These are phyloP conservation scores for Albugo laibachii DNA, from an alignment of 352 stramenopile genomes.

Conservation along the genomic window DNA sequence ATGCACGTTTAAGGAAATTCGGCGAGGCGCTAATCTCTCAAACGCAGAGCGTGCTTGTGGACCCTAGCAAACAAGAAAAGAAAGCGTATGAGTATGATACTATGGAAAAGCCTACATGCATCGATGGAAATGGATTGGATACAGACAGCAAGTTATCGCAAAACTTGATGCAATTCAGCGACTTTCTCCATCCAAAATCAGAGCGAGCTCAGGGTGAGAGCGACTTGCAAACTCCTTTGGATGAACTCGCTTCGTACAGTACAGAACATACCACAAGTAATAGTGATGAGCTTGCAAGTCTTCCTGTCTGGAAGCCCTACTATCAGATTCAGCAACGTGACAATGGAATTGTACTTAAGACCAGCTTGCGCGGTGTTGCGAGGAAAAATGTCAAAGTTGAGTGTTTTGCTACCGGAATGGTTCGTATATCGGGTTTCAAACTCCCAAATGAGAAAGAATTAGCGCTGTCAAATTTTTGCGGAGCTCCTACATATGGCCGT, in stretches of 20 bases:
- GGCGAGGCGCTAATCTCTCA: conserved; percentile 12
- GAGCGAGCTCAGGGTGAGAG: conserved; percentile 8
- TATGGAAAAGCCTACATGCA: conserved; percentile 6
- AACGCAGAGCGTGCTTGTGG: conserved; percentile 2
- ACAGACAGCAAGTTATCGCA: not conserved
- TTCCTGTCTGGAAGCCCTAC: conserved; percentile 34
- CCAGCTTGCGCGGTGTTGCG: conserved; percentile 12
- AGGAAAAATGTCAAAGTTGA: conserved; percentile 16
- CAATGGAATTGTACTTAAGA: conserved; percentile 23
- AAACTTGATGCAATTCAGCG: not conserved
- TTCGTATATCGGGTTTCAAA: conserved; percentile 28
- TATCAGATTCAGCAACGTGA: conserved; percentile 17
- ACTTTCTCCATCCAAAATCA: not conserved
- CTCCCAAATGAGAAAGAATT: conserved; percentile 35
- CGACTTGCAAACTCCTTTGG: conserved; percentile 2
- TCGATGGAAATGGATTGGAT: not conserved
- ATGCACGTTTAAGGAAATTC: conserved; percentile 21
- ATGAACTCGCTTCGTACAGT: conserved; percentile 3
- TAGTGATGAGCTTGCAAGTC: conserved; percentile 10
- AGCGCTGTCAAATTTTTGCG: conserved; percentile 26
- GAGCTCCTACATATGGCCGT: conserved; percentile 30
- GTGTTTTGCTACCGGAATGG: conserved; percentile 9
- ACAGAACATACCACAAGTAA: conserved; percentile 7
- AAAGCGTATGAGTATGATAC: not conserved
- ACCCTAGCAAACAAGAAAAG: not conserved